Base-by-base conservation (phyloP, 1,139 yeast genomes). In the Zygoascus sp. region DNA sequence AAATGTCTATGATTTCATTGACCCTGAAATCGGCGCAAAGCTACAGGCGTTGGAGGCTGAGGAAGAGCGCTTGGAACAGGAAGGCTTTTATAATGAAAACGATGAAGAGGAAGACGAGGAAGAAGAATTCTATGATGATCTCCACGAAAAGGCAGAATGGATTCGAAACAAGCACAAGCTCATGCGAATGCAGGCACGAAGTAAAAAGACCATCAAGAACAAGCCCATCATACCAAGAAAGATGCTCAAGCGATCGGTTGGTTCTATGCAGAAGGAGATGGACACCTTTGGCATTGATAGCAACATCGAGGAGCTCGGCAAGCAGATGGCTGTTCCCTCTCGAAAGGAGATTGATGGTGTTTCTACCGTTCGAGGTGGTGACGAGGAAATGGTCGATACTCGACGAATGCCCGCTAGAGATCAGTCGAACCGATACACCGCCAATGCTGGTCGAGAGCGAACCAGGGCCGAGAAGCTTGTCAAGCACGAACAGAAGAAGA, bases 1-100 rank as follows among this genome's bases (percentile, higher is more conserved):
- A 74, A 92, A 92, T 67, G 96, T 92, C 51, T 90, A 90, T 70
- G 99, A 92, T 69, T 92, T 85, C 81, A 78, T 94, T 68, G 99
- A 92, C 64, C 88, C 96, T 39, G 98, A 94, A 58, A 92, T 92
- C 64, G 85, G 90, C 46, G 84, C 88, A 57, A 92, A 92, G 70
- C 77, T 92, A 65, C 88, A 87, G 69, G 96, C 96, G 15, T 76
- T 92, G 57, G 99, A 92, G 71, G 97, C 86, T 54, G 99, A 92
- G 69, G 99, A 92, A 73, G 97, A 90, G 68, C 79, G 81, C 64
- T 79, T 92, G 59, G 96, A 90, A 68, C 72, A 77, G 48, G 96
- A 90, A 72, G 99, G 99, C 25, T 94, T 94, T 74, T 92, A 92
- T 68, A 94, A 89, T 59, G 83, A 95, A 39, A 96, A 89, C 62